Evolutionary conservation across 331 rosid species (phyloP).

Genomic region (Quercus tomentella): DNA sequence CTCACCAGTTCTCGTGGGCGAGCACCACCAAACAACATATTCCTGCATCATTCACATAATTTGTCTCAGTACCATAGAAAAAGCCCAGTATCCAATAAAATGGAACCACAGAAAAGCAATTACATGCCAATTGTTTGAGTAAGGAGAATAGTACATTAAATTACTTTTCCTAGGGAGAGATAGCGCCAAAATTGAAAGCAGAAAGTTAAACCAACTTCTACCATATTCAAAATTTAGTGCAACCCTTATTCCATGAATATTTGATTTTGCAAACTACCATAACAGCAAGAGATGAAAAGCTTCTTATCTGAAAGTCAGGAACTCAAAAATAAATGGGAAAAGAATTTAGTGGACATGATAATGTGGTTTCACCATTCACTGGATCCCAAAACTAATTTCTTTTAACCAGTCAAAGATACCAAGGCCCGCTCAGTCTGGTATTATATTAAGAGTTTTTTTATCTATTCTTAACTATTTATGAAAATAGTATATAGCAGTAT

Average conservation of each 20-base stretch:
- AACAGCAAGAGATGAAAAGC: neutral
- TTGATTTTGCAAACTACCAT: neutral
- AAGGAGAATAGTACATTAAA: neutral
- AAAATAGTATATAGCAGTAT: neutral
- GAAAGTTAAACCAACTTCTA: neutral
- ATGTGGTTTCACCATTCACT: neutral
- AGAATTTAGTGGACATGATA: neutral
- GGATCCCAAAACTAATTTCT: neutral
- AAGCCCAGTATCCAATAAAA: neutral
- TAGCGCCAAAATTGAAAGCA: neutral
- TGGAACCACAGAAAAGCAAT: neutral
- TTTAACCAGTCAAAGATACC: neutral
- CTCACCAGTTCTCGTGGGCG: conserved; percentile 94
- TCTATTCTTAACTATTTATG: neutral
- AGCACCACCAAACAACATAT: conserved; percentile 93
- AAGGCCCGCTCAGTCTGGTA: neutral
- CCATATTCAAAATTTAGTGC: neutral
- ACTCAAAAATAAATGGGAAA: neutral
- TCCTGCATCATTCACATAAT: conserved; percentile 58
- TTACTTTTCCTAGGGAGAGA: neutral
- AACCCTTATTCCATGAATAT: neutral
- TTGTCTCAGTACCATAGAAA: conserved; percentile 15
- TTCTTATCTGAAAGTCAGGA: neutral
- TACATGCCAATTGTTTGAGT: neutral
- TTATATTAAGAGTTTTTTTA: neutral